phyloP scores from a whole-genome alignment of 257 asterid species.

The Paulownia fortunei region DNA sequence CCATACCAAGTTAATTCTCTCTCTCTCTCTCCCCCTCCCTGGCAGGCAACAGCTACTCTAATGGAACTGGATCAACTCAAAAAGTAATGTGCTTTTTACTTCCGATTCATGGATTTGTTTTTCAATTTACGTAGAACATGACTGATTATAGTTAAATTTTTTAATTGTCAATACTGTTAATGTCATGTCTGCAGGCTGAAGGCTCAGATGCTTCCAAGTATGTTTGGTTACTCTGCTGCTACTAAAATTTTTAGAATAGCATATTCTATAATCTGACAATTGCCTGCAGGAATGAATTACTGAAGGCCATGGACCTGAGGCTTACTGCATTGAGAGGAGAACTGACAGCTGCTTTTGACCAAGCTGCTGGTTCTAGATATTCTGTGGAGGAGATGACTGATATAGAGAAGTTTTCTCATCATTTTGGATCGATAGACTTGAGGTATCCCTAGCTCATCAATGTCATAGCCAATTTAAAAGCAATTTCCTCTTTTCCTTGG shows the following conservation, averaged over 20 bases:
- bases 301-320: constrained; percentile 88
- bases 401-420: constrained; percentile 65
- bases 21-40: constrained; percentile 16
- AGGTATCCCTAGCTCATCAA: constrained; percentile 50
- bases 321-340: constrained; percentile 71
- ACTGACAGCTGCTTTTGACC: constrained; percentile 63
- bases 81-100: constrained; percentile 40
- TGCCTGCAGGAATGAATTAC: constrained; percentile 75
- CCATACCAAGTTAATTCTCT: constrained; percentile 21
- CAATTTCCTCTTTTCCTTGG: not conserved
- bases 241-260: constrained; percentile 14
- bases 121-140: not conserved
- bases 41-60: constrained; percentile 44
- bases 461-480: constrained; percentile 28
- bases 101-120: no score
- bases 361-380: constrained; percentile 60
- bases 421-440: constrained; percentile 77
- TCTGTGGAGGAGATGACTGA: constrained; percentile 64
- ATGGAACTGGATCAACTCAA: constrained; percentile 35
- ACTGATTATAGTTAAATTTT: not conserved
- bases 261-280: constrained; percentile 31
- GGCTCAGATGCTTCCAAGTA: constrained; percentile 88
- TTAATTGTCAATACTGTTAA: constrained; percentile 29
- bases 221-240: constrained; percentile 32
- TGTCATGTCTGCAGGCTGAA: constrained; percentile 63